Evolutionary conservation across 495 filamentous ascomycete genomes (phyloP), one percentile per base, ranked within the genome.

Genomic region (Pseudoneurospora amorphoporcata): DNA sequence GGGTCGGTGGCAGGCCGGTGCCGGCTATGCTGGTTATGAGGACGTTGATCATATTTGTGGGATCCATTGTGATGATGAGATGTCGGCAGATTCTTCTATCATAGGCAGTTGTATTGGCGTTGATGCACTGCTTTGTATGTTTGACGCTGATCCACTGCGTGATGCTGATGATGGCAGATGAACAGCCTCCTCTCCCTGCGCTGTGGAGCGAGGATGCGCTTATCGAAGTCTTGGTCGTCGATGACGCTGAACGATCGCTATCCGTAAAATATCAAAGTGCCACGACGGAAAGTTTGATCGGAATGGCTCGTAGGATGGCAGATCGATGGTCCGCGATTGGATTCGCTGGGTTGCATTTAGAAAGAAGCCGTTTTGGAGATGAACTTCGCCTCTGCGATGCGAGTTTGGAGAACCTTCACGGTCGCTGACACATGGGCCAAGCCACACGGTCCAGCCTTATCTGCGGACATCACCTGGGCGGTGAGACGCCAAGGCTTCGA

Each of bases 21-120:
- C 95, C 94, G 17, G 91, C 85, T 77, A 97, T 95, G 73, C 91
- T 90, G 45, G 92, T 91, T 70, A 97, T 81, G 71, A 97, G 87
- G 69, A 97, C 83, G 80, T 97, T 98, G 76, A 97, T 86, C 17
- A 83, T 89, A 75, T 81, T 77, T 12, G 23, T 65, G 29, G 53
- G 14, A 37, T 65, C 53, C 53, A 65, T 65, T 32, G 12, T 35
- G 53, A 35, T 65, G 14, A 65, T 65, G 29, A 58, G 2, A 2
- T 29, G 19, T 23, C 47, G 47, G 47, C 23, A 58, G 19, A 14
- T 29, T 14, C 10, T 29, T 58, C 0, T 23, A 29, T 32, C 10
- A 19, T 58, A 37, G 29, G 53, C 53, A 35, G 8, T 65, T 65
- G 29, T 65, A 12, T 8, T 65, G 53, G 29, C 7, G 53, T 65